Conservation (phyloP, 768 basidiomycete species). For the Mycena maculata region DNA sequence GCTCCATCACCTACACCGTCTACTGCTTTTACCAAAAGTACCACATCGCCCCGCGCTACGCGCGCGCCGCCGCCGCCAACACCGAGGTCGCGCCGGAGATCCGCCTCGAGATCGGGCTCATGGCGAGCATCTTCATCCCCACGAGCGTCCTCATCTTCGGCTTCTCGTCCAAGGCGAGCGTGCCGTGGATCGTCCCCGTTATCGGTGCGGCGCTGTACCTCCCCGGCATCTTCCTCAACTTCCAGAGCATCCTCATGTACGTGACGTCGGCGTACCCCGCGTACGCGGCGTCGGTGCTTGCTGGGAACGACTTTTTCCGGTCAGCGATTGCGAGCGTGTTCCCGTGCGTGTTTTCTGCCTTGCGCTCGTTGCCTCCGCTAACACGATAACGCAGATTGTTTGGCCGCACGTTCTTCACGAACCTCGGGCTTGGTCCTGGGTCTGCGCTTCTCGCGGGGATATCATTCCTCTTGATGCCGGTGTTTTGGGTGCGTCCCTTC, state of each 20-base stretch:
- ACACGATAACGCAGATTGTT: conserved; percentile 32
- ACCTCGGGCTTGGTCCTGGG: conserved; percentile 41
- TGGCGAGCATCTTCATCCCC: conserved; percentile 47
- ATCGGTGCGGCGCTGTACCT: conserved; percentile 48
- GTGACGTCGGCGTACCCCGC: conserved; percentile 45
- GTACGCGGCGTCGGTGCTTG: conserved; percentile 47
- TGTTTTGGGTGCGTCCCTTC: conserved; percentile 32
- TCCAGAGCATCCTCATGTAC: conserved; percentile 45
- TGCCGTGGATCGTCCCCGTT: conserved; percentile 51
- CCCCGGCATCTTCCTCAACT: conserved; percentile 46
- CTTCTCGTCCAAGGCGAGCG: conserved; percentile 40
- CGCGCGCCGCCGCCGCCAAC: conserved; percentile 25
- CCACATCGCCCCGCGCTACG: conserved; percentile 36
- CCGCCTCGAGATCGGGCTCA: conserved; percentile 47
- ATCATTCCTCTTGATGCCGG: conserved; percentile 38
- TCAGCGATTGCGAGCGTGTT: conserved; percentile 41
- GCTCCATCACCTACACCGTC: conserved; percentile 30
- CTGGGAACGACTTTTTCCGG: conserved; percentile 49
- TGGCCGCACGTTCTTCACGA: conserved; percentile 37
- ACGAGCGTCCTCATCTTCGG: conserved; percentile 50
- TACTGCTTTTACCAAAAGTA: conserved; percentile 39
- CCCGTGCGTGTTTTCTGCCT: conserved; percentile 24
- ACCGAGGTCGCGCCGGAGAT: conserved; percentile 40
- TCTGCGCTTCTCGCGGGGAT: conserved; percentile 42
- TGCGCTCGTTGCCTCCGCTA: not conserved